Evolutionary conservation across 2,329 filamentous ascomycete genomes (phyloP), one percentile per base, ranked within the genome.

Genomic region (Aureobasidium sp.): DNA sequence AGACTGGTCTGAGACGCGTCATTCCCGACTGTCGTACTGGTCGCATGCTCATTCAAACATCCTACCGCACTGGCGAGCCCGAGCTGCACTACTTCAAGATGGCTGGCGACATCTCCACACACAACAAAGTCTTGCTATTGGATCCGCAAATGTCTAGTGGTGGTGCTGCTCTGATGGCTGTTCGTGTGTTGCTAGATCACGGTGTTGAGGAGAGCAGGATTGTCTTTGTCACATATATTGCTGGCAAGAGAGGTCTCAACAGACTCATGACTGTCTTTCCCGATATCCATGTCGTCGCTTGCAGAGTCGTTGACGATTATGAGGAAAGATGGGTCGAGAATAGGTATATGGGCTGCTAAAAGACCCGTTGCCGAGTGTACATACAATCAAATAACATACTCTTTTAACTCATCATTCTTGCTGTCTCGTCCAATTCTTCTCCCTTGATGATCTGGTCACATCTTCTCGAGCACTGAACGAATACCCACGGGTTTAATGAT

Each of bases 121-220:
- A 96, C 70, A 87, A 90, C 66, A 88, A 88, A 55, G 91, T 99
- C 20, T 79, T 99, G 64, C 79, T 99, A 8, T 79, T 97, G 23
- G 94, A 97, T 74, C 87, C 92, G 15, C 94, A 99, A 72, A 97
- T 97, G 89, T 91, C 90, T 29, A 92, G 88, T 64, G 94, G 94
- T 47, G 93, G 92, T 39, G 84, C 85, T 13, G 85, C 85, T 5
- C 78, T 99, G 63, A 99, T 99, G 94, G 91, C 94, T 0, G 92
- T 97, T 46, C 89, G 94, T 70, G 90, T 97, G n/a, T 79, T 99
- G 59, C 86, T 96, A 17, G 94, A 99, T 73, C 92, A 97, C 71
- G 94, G 94, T 12, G 92, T 97, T 7, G 78, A 84, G 6, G 87
- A 94, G 71, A 84, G 90, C 50, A 87, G 82, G 66, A 96, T 99